Percentiles rank a stretch among this genome's conserved stretches.
Conservation (phyloP, 305 asterid species). For the Lippia alba region DNA sequence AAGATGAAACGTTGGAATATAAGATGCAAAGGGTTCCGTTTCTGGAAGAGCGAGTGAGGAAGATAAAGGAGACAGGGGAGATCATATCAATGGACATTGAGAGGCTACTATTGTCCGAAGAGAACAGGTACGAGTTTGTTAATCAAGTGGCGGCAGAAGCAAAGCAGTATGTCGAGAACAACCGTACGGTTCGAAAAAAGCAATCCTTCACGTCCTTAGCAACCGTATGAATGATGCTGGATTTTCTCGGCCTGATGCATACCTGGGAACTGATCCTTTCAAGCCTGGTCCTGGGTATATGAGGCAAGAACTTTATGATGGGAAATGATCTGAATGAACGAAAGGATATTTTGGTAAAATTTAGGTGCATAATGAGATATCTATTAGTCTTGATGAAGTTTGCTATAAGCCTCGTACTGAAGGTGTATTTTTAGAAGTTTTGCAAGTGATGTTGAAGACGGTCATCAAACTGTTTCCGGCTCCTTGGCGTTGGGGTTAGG, state of each 20-base stretch:
- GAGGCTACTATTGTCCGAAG: constrained; percentile 78
- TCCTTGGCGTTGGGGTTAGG: background rate
- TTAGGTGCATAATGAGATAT: background rate
- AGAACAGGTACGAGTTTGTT: constrained; percentile 82
- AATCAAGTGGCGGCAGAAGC: constrained; percentile 96
- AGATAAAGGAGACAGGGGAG: constrained; percentile 76
- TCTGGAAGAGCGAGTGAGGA: constrained; percentile 93
- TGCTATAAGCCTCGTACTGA: background rate
- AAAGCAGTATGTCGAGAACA: constrained; percentile 77
- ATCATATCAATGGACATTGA: constrained; percentile 75
- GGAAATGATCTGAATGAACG: constrained; percentile 8
- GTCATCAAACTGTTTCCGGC: too few species aligned
- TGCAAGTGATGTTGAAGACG: background rate
- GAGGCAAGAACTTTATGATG: constrained; percentile 60
- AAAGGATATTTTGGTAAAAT: constrained; percentile 20
- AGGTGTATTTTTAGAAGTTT: background rate
- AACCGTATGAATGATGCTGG: constrained; percentile 96
- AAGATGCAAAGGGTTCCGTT: constrained; percentile 81
- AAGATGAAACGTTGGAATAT: constrained; percentile 61
- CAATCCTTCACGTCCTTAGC: constrained; percentile 88
- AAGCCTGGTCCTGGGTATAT: constrained; percentile 92
- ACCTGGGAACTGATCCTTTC: constrained; percentile 76
- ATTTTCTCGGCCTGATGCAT: constrained; percentile 79
- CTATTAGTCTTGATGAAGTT: constrained; percentile 1
- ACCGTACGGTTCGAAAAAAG: constrained; percentile 91